phyloP scores from a whole-genome alignment of 805 yeast species.

The Allodekkera sacchari region DNA sequence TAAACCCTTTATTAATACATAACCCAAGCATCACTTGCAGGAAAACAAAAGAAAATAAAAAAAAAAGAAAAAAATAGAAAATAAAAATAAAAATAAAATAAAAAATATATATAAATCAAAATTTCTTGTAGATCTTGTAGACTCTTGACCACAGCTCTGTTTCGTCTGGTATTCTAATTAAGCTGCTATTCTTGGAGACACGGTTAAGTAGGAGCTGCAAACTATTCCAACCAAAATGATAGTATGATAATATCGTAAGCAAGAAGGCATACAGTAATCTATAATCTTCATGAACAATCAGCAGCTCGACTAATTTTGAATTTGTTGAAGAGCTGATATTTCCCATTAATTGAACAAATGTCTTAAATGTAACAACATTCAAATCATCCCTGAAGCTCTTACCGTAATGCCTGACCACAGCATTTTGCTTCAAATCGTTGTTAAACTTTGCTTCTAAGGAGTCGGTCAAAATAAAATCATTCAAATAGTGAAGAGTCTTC shows the following conservation, averaged over 20 bases:
- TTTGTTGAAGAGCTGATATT: slow-evolving; percentile 11
- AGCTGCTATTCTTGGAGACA: slow-evolving; percentile 8
- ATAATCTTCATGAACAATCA: slow-evolving; percentile 24
- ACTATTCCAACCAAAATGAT: slow-evolving; percentile 42
- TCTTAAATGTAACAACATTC: slow-evolving; percentile 11
- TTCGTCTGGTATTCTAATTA: slow-evolving; percentile 15
- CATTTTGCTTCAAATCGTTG: slow-evolving; percentile 9
- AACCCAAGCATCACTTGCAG: too few relatives aligned
- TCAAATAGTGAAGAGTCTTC: slow-evolving; percentile 17
- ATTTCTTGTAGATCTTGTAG: slow-evolving; percentile 17
- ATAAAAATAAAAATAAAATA: not conserved
- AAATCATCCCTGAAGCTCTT: slow-evolving; percentile 22
- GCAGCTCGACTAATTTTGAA: slow-evolving; percentile 15
- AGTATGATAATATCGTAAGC: slow-evolving; percentile 34
- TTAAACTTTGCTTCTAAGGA: slow-evolving; percentile 18
- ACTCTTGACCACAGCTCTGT: slow-evolving; percentile 24
- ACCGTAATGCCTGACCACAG: slow-evolving; percentile 12
- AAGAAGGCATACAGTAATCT: slow-evolving; percentile 32
- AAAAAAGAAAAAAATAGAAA: not conserved
- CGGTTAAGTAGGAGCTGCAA: slow-evolving; percentile 19
- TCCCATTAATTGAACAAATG: slow-evolving; percentile 12
- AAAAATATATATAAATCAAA: slow-evolving; percentile 7
- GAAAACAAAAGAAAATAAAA: too few relatives aligned
- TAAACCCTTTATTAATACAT: too few relatives aligned
- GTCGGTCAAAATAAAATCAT: slow-evolving; percentile 13